Percentiles rank a stretch among this genome's conserved stretches.
These are phyloP conservation scores for Wickerhamiella siamensis DNA, from an alignment of 805 yeast species.

Conservation along the genomic window DNA sequence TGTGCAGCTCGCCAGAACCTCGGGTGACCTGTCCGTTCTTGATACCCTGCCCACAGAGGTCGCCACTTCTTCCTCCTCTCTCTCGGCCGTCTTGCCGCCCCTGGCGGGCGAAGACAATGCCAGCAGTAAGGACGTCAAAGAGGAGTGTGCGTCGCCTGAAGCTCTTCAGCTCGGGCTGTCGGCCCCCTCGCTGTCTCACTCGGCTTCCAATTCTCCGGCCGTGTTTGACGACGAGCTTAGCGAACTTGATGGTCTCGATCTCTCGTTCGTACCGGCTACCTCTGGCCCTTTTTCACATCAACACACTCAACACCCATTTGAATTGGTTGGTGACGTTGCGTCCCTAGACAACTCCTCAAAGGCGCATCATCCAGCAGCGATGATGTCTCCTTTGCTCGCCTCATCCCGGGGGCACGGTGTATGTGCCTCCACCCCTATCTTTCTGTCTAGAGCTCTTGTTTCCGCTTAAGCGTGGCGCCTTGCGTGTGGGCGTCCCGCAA, in stretches of 20 bases:
- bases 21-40: constrained; percentile 14
- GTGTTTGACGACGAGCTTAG: constrained; percentile 6
- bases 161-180: constrained; percentile 4
- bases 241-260: constrained; percentile 2
- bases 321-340: constrained; percentile 8
- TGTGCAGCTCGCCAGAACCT: constrained; percentile 12
- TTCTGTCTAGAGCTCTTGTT: background rate
- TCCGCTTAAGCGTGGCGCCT: background rate
- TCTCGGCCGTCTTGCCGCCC: background rate
- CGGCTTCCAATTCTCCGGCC: constrained; percentile 10
- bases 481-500: background rate
- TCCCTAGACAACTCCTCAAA: constrained; percentile 17
- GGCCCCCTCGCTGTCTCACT: constrained; percentile 7
- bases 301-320: background rate
- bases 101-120: background rate
- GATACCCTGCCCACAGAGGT: constrained; percentile 4
- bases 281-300: background rate
- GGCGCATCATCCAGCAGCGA: constrained; percentile 24
- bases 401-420: background rate
- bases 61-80: background rate
- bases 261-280: background rate
- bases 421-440: background rate
- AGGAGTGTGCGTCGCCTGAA: constrained; percentile 8
- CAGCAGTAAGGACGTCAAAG: background rate
- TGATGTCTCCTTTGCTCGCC: constrained; percentile 13